Percentiles rank a stretch among this genome's conserved stretches.
These are phyloP conservation scores for Acanthamoeba rhysodes DNA, from an alignment of 208 protist genomes.

Conservation along the genomic window DNA sequence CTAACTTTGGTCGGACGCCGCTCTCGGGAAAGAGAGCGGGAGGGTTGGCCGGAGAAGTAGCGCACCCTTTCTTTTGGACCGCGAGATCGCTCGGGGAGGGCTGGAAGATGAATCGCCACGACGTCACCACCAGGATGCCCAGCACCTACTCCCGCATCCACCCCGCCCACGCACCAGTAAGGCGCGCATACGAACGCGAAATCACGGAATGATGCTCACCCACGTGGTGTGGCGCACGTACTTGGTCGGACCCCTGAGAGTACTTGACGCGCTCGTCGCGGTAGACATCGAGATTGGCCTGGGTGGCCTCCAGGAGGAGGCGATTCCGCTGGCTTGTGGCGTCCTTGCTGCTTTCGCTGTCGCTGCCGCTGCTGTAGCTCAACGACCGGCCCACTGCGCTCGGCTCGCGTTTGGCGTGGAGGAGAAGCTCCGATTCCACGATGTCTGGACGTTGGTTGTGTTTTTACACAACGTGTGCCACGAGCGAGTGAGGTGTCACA, in stretches of 20 bases:
- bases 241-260: not conserved
- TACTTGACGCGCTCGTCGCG: slow-evolving; percentile 26
- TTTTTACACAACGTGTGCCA: too few relatives aligned
- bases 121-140: slow-evolving; percentile 40
- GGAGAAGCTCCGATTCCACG: not conserved
- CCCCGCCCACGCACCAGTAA: not conserved
- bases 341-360: not conserved
- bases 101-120: slow-evolving; percentile 46
- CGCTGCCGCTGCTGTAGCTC: not conserved
- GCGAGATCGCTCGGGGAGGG: not conserved
- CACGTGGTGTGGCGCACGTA: not conserved
- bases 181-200: not conserved
- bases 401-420: not conserved
- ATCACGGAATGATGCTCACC: not conserved
- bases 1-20: not conserved
- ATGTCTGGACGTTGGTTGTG: not conserved
- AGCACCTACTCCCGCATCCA: not conserved
- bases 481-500: too few relatives aligned
- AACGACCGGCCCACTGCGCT: not conserved
- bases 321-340: not conserved
- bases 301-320: not conserved
- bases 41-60: not conserved
- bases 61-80: slow-evolving; percentile 15
- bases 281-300: not conserved
- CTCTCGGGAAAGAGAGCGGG: too few relatives aligned